Percentiles rank a stretch among this genome's conserved stretches.
phyloP scores from a whole-genome alignment of 1,284 basidiomycete genomes.

The Pulchroboletus neoregius region DNA sequence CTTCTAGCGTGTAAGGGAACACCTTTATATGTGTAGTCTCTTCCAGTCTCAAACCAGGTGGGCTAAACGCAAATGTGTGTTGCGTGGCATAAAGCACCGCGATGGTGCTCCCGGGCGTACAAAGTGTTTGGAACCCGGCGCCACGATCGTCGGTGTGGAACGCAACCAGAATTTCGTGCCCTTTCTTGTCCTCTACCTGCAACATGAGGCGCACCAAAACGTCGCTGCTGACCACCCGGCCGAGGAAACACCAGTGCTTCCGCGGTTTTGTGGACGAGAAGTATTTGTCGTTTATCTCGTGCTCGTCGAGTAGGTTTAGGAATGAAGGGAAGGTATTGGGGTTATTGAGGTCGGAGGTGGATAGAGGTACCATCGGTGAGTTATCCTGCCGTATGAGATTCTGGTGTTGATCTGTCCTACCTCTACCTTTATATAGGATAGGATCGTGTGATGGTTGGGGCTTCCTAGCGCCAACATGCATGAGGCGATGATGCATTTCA shows the following conservation, averaged over 20 bases:
- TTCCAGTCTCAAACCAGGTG: conserved; percentile 30
- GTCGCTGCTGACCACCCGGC: conserved; percentile 23
- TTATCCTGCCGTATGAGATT: background rate
- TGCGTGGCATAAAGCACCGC: conserved; percentile 32
- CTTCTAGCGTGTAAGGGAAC: conserved; percentile 29
- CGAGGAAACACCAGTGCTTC: conserved; percentile 32
- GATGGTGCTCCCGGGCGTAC: conserved; percentile 29
- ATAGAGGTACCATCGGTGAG: conserved; percentile 19
- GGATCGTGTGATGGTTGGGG: conserved; percentile 1
- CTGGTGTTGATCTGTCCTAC: background rate
- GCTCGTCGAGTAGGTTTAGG: conserved; percentile 22
- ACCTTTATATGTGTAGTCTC: conserved; percentile 24
- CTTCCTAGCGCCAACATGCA: conserved; percentile 8
- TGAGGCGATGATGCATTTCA: background rate
- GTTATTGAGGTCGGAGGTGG: conserved; percentile 31
- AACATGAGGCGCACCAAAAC: conserved; percentile 26
- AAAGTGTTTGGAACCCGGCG: conserved; percentile 21
- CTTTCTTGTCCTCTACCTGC: conserved; percentile 29
- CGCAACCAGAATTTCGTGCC: conserved; percentile 26
- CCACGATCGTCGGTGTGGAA: conserved; percentile 34
- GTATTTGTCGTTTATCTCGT: conserved; percentile 16
- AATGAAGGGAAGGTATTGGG: conserved; percentile 27
- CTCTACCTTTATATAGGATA: conserved; percentile 18
- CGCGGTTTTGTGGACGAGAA: conserved; percentile 25
- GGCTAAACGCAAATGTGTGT: conserved; percentile 31